Base-by-base conservation (phyloP, 176 grass and related monocot genomes). In the Typha latifolia region DNA sequence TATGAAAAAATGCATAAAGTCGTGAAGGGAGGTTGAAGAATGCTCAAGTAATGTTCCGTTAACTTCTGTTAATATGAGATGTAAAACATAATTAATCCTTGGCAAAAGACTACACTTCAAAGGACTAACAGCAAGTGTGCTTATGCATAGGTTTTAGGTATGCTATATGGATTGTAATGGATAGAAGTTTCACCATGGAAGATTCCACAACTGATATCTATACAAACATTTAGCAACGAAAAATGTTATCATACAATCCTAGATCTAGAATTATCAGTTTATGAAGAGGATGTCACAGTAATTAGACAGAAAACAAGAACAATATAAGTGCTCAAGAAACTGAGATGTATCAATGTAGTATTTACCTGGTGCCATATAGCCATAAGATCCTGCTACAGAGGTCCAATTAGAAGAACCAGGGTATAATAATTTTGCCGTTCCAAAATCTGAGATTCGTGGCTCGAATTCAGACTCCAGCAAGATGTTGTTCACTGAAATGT, bases 291-390 rank as follows among this genome's bases (percentile, higher is more conserved):
- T 57, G 19, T 8, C 19, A 9, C 15, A 57, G 2, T 2, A 21
- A 8, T 5, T 5, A 63, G 23, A 63, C 2, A 14, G 14, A 19
- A 32, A 3, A 0, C 4, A 63, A 20, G 34, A 11, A 43, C 13
- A 19, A 47, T 34, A 65, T 10, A 65, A 65, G 12, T 47, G 29
- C 14, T 34, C 1, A 47, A 14, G 15, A 65, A 14, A 65, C 16
- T 34, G 5, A 43, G 12, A 65, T 18, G 63, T n/a, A 11, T 37
- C 51, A 12, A 26, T 51, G 14, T 29, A 47, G 34, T 50, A 59
- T 73, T 62, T 75, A 87, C 91, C 90, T 72, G 90, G 90, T 34
- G 86, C 86, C 86, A 95, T 95, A 71, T 95, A 95, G 12, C 90
- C 90, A 68, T 86, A 89, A 19, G 90, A 83, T 49, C 85, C 90